These are phyloP conservation scores for Solanum aculeatissimum DNA, from an alignment of 305 asterid species.

Conservation along the genomic window DNA sequence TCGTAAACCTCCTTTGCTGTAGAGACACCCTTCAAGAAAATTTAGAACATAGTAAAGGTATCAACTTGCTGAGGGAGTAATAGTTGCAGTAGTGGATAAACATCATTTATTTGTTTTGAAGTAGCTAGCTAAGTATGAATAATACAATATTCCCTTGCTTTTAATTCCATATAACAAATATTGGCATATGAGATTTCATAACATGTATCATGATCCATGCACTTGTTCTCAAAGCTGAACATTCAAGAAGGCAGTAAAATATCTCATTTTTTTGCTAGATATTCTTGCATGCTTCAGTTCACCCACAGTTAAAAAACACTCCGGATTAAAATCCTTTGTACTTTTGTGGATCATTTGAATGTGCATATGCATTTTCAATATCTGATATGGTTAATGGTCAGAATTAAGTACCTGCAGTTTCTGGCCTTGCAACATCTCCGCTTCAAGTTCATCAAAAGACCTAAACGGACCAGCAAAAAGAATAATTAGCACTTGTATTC, in stretches of 20 bases:
- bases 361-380: background rate
- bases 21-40: conserved; percentile 53
- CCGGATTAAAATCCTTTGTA: background rate
- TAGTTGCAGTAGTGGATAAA: background rate
- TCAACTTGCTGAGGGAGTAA: background rate
- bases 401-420: conserved; percentile 51
- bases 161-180: background rate
- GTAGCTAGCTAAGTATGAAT: background rate
- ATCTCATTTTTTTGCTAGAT: background rate
- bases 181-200: background rate
- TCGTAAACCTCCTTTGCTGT: conserved; percentile 82
- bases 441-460: conserved; percentile 79
- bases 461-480: conserved; percentile 1
- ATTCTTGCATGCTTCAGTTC: background rate
- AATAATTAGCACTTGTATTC: background rate
- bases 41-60: background rate
- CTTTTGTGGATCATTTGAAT: background rate
- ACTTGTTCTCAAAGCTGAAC: background rate
- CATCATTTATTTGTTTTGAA: background rate
- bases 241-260: background rate
- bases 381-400: background rate
- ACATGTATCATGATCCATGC: background rate
- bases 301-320: background rate
- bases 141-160: background rate
- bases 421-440: conserved; percentile 86